A percentile compares a stretch with the other conserved stretches of the same genome.
These are phyloP conservation scores for Aspergillus fructus DNA, from an alignment of 2,329 filamentous ascomycete genomes.

Conservation along the genomic window DNA sequence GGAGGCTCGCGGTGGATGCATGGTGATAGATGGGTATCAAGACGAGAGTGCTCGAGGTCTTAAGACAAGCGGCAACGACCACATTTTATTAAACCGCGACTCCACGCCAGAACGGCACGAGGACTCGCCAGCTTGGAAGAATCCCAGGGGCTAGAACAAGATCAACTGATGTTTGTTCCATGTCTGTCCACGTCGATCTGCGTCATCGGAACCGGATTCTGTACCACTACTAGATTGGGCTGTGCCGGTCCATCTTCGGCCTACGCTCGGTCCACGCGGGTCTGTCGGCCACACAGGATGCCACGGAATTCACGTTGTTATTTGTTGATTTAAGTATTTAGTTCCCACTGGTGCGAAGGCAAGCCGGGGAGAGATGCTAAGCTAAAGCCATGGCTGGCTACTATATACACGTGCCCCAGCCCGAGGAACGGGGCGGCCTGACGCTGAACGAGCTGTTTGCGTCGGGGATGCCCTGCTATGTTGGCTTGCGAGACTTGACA, in stretches of 20 bases:
- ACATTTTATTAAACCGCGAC: neutral
- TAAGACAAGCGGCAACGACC: neutral
- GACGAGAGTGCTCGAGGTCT: neutral
- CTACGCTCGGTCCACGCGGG: neutral
- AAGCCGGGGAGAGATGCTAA: neutral
- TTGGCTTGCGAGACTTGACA: neutral
- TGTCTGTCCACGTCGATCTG: neutral
- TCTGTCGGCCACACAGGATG: neutral
- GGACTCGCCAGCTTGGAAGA: neutral
- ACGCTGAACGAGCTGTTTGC: neutral
- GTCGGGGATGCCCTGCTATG: neutral
- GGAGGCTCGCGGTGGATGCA: neutral
- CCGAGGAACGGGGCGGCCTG: neutral
- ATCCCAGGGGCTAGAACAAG: neutral
- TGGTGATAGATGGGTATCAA: neutral
- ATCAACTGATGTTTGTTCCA: too few species aligned
- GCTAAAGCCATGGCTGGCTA: neutral
- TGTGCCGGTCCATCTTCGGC: neutral
- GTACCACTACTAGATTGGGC: neutral
- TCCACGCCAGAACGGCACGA: too few species aligned
- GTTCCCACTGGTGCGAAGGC: neutral
- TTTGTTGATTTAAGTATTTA: neutral
- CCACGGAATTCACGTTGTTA: neutral
- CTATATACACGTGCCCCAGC: neutral
- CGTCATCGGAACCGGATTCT: neutral